Conservation (phyloP, 2,329 filamentous ascomycete genomes). For the Juglanconis oblonga region DNA sequence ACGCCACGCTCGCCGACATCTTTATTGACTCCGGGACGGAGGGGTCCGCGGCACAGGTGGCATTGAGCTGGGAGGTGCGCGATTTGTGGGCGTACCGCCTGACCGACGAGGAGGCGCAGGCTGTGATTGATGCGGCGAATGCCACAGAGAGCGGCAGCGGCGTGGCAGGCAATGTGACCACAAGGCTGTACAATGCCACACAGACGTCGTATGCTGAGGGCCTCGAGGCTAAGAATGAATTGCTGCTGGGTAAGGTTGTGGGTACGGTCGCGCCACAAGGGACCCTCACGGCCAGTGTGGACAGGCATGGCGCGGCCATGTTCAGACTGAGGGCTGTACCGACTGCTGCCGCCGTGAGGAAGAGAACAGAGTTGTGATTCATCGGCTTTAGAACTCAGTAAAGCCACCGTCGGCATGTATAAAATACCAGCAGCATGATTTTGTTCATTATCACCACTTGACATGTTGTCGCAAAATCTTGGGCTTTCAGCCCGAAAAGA, state of each 20-base stretch:
- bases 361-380: constrained; percentile 41
- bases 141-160: constrained; percentile 27
- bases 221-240: constrained; percentile 36
- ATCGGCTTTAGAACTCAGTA: not conserved
- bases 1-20: constrained; percentile 49
- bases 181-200: constrained; percentile 43
- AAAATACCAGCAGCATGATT: not conserved
- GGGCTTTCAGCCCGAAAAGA: not conserved
- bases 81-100: constrained; percentile 57
- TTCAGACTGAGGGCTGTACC: constrained; percentile 40
- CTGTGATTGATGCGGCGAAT: constrained; percentile 40
- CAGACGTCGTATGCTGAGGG: constrained; percentile 45
- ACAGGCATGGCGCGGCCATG: constrained; percentile 47
- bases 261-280: constrained; percentile 39
- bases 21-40: constrained; percentile 45
- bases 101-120: constrained; percentile 39
- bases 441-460: not conserved
- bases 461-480: not conserved
- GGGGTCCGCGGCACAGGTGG: constrained; percentile 38
- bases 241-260: constrained; percentile 46
- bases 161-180: constrained; percentile 20
- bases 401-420: not conserved
- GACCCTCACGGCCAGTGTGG: constrained; percentile 40
- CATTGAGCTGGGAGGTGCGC: constrained; percentile 47
- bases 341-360: constrained; percentile 25